Evolutionary conservation across 371 early-diverging fungal species (phyloP).

Genomic region (Encephalitozoon intestinalis): DNA sequence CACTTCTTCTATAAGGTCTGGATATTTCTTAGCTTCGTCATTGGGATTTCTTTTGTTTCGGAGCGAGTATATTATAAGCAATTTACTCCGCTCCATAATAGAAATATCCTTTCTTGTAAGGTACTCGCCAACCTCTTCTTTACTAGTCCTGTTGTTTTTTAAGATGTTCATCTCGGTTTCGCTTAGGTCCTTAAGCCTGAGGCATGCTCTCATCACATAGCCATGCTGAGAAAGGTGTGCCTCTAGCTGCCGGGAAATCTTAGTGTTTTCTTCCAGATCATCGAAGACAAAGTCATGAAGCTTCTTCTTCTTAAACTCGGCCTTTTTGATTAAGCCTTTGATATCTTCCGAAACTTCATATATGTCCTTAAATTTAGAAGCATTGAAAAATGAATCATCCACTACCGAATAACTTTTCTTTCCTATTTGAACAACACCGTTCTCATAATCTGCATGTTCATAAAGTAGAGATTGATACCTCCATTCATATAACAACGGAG

Average conservation of each 20-base stretch:
- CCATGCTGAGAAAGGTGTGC: slow-evolving; percentile 51
- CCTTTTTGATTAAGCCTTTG: slow-evolving; percentile 36
- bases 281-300: slow-evolving; percentile 42
- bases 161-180: neutral
- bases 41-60: slow-evolving; percentile 2
- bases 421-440: slow-evolving; percentile 79
- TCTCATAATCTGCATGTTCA: slow-evolving; percentile 80
- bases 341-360: slow-evolving; percentile 46
- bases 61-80: slow-evolving; percentile 29
- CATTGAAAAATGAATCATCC: slow-evolving; percentile 47
- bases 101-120: slow-evolving; percentile 16
- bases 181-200: slow-evolving; percentile 19
- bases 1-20: slow-evolving; percentile 35
- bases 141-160: neutral
- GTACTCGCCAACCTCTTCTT: slow-evolving; percentile 17
- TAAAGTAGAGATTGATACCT: slow-evolving; percentile 96
- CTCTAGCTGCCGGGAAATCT: slow-evolving; percentile 33
- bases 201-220: slow-evolving; percentile 39
- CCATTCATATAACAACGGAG: slow-evolving; percentile 90
- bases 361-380: slow-evolving; percentile 57
- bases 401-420: slow-evolving; percentile 34
- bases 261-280: slow-evolving; percentile 51
- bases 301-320: slow-evolving; percentile 45
- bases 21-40: neutral
- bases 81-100: neutral